These are phyloP conservation scores for Teratosphaeria zuluensis DNA, from an alignment of 2,329 filamentous ascomycete species.

Conservation along the genomic window DNA sequence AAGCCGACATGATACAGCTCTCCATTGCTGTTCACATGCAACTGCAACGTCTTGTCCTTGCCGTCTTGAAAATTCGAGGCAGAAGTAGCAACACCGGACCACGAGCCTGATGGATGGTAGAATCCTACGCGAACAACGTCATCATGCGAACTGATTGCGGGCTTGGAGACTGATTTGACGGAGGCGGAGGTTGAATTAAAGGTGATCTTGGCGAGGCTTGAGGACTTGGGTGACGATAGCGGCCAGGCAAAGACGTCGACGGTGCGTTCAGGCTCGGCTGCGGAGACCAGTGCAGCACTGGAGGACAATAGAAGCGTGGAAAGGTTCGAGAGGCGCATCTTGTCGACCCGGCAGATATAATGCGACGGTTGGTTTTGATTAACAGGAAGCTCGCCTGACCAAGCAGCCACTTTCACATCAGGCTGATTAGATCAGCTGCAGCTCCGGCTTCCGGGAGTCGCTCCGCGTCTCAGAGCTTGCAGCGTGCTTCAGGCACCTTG, in stretches of 20 bases:
- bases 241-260: conserved; percentile 30
- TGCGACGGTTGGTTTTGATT: background rate
- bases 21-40: conserved; percentile 35
- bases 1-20: conserved; percentile 38
- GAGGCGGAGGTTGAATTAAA: conserved; percentile 33
- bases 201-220: conserved; percentile 34
- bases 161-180: conserved; percentile 30
- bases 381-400: background rate
- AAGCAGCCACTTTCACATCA: background rate
- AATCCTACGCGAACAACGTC: conserved; percentile 37
- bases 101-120: conserved; percentile 27
- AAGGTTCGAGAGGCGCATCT: conserved; percentile 28
- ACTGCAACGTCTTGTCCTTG: conserved; percentile 34
- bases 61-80: conserved; percentile 32
- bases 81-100: conserved; percentile 38
- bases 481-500: background rate
- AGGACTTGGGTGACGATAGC: conserved; percentile 25
- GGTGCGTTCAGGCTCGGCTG: conserved; percentile 14
- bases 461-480: too few species aligned
- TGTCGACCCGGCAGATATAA: conserved; percentile 4
- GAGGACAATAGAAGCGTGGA: conserved; percentile 26
- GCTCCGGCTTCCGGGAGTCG: too few species aligned
- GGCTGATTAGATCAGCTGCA: background rate
- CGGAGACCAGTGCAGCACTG: conserved; percentile 24
- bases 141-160: conserved; percentile 21